phyloP scores from a whole-genome alignment of 345 rosid genomes.

The Melaleuca quinquenervia region DNA sequence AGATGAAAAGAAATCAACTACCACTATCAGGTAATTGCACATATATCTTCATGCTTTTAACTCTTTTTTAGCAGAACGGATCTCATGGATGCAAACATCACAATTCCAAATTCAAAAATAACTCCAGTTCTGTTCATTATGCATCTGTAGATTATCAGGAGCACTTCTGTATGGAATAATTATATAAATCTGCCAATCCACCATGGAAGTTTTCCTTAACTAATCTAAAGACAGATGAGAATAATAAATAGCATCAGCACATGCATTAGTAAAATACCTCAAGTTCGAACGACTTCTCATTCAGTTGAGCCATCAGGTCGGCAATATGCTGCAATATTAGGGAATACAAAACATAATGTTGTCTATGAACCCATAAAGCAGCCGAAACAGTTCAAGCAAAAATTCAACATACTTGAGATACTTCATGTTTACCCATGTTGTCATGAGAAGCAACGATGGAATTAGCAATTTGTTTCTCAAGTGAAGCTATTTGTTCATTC shows the following conservation, averaged over 20 bases:
- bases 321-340: conserved; percentile 53
- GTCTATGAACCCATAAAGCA: not conserved
- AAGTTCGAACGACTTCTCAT: conserved; percentile 91
- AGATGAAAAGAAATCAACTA: not conserved
- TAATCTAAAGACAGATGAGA: not conserved
- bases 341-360: conserved; percentile 1
- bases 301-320: conserved; percentile 66
- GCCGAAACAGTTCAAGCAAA: not conserved
- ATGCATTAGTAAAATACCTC: conserved; percentile 39
- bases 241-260: not conserved
- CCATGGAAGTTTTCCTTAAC: not conserved
- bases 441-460: conserved; percentile 44
- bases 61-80: not conserved
- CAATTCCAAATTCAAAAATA: not conserved
- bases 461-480: conserved; percentile 73
- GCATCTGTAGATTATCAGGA: not conserved
- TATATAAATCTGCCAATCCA: not conserved
- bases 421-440: conserved; percentile 52
- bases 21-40: not conserved
- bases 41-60: not conserved
- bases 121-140: not conserved
- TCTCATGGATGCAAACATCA: not conserved
- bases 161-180: not conserved
- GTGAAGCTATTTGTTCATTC: conserved; percentile 62
- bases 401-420: conserved; percentile 44